Base-by-base conservation (phyloP, 208 protist genomes). In the Strigomonas culicis region DNA sequence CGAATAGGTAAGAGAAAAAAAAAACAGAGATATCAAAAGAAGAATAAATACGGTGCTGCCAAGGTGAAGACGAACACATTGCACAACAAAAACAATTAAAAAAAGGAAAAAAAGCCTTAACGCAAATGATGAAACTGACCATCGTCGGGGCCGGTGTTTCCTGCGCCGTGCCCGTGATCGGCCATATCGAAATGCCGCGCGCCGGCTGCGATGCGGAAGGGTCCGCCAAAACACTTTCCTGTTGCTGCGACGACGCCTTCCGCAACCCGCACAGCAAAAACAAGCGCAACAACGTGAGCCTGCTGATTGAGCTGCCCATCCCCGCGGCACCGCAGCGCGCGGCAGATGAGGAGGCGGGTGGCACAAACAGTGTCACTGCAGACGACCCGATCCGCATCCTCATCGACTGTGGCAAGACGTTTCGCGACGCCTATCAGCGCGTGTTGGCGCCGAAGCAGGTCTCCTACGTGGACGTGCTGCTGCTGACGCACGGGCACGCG, bases 381-480 rank as follows among this genome's bases (percentile, higher is more conserved):
- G 32, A 32, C 13, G 28, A 2, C 11, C 15, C 21, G 1, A 28
- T 59, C 32, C 53, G 53, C 21, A n/a, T 41, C 27, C 79, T 97
- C 31, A 88, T 97, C 49, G 92, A 97, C 68, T 90, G 82, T 49
- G 92, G 92, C 39, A 97, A 95, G 59, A 97, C 92, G 1, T 97
- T 97, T 72, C 86, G 92, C 30, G 85, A 91, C 51, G 84, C 92
- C 10, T 94, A 92, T 74, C 90, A 95, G 39, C 79, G 80, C 46
- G 83, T 94, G 25, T 76, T 97, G 47, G 68, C 80, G 1, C 58
- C 63, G 36, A 81, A 84, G 62, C 59, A 79, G 24, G 70, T 94
- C 10, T 77, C 70, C 17, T 61, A 53, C 4, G 50, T 96, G 1
- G 89, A 97, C 64, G 89, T 83, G 1, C 63, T 97, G 39, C 66